A percentile compares a stretch with the other conserved stretches of the same genome.
Conservation (phyloP, 805 yeast species). For the Kluyveromyces dobzhanskii region DNA sequence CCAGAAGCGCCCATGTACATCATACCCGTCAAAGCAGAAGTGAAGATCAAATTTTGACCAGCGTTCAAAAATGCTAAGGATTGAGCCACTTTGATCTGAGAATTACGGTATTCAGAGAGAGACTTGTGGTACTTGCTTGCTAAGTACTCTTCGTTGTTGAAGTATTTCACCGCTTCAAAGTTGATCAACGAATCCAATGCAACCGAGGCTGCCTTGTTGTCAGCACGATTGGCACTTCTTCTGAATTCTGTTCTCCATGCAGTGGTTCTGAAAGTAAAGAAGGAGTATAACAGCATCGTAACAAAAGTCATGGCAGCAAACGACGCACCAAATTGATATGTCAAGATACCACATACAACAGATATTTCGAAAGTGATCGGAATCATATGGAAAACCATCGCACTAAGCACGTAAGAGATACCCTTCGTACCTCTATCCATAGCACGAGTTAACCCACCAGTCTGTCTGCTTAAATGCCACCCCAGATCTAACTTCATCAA, state of each 20-base stretch:
- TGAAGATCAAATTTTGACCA: conserved; percentile 74
- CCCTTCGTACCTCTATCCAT: conserved; percentile 98
- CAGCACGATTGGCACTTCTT: conserved; percentile 84
- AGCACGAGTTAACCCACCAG: conserved; percentile 94
- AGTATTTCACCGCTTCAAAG: conserved; percentile 89
- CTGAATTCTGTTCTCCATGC: conserved; percentile 95
- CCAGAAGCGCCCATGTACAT: conserved; percentile 98
- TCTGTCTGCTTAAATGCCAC: conserved; percentile 85
- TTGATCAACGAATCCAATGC: conserved; percentile 91
- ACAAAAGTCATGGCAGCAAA: conserved; percentile 83
- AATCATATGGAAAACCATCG: conserved; percentile 95
- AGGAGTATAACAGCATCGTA: conserved; percentile 84
- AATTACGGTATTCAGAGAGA: conserved; percentile 58
- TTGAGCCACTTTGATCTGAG: conserved; percentile 71
- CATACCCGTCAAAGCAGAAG: conserved; percentile 88
- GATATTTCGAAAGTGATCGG: conserved; percentile 90
- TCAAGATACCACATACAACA: conserved; percentile 86
- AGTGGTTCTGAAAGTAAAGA: conserved; percentile 85
- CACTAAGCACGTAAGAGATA: conserved; percentile 82
- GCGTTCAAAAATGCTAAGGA: conserved; percentile 71
- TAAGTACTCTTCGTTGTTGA: conserved; percentile 82
- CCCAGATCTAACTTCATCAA: conserved; percentile 75
- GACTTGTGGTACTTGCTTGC: conserved; percentile 73
- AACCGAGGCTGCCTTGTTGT: conserved; percentile 89
- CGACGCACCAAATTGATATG: conserved; percentile 81